These are phyloP conservation scores for Uncinocarpus reesii DNA, from an alignment of 2,329 filamentous ascomycete genomes.

Conservation along the genomic window DNA sequence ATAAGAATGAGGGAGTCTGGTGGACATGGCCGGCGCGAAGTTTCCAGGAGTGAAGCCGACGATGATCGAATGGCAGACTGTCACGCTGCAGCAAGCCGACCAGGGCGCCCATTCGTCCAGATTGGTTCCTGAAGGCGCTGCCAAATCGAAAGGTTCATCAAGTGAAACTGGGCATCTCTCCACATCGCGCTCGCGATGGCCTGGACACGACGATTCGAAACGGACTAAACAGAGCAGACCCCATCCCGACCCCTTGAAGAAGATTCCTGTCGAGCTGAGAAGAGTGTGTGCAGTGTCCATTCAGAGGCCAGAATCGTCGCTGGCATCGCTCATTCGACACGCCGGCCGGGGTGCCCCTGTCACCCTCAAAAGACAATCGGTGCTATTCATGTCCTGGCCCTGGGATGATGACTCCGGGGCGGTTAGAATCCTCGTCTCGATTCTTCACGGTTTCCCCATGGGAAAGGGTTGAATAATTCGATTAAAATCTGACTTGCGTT, in stretches of 20 bases:
- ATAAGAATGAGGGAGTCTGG: not conserved
- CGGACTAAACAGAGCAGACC: not conserved
- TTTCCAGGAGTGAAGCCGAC: not conserved
- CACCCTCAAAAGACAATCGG: not conserved
- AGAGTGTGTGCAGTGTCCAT: too few relatives aligned
- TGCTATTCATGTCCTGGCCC: not conserved
- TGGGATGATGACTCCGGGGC: too few relatives aligned
- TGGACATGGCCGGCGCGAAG: not conserved
- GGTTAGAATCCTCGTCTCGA: not conserved
- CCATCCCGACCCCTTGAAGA: not conserved
- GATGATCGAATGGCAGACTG: too few relatives aligned
- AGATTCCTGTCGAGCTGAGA: not conserved
- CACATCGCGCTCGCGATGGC: not conserved
- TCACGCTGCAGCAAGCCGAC: too few relatives aligned
- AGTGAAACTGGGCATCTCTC: conserved; percentile 5
- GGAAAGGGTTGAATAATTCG: too few relatives aligned
- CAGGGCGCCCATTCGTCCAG: too few relatives aligned
- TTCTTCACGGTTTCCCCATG: too few relatives aligned
- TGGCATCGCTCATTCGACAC: conserved; percentile 1
- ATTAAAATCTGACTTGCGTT: too few relatives aligned
- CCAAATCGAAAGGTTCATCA: not conserved
- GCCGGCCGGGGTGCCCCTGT: not conserved
- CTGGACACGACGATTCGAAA: conserved; percentile 9
- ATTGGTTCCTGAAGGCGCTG: not conserved
- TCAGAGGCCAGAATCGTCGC: not conserved